Evolutionary conservation across 208 protist genomes (phyloP).

Genomic region (Acanthamoeba triangularis): DNA sequence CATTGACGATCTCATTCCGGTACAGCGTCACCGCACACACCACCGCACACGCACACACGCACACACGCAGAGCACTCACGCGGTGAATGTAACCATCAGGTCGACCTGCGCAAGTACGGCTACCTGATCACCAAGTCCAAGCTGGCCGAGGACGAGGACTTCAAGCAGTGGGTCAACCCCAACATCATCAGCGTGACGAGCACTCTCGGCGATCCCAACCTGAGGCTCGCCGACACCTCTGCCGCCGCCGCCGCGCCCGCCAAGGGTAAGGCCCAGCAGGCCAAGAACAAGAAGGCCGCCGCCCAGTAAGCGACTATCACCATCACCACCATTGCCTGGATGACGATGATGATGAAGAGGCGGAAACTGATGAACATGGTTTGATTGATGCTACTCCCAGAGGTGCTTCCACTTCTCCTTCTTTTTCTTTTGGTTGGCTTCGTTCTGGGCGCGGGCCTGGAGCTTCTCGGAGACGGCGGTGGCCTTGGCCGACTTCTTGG

Average conservation of each 20-base stretch:
- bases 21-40: too few relatives aligned
- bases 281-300: not conserved
- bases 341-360: too few relatives aligned
- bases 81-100: constrained; percentile 75
- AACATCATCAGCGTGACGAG: constrained; percentile 85
- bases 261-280: constrained; percentile 51
- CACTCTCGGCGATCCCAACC: constrained; percentile 94
- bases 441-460: not conserved
- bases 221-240: constrained; percentile 79
- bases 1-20: not conserved
- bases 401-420: constrained; percentile 69
- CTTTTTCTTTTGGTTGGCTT: constrained; percentile 45
- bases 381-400: constrained; percentile 8
- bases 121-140: constrained; percentile 98
- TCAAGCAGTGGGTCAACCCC: constrained; percentile 96
- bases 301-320: not conserved
- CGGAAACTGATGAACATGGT: not conserved
- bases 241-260: not conserved
- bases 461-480: not conserved
- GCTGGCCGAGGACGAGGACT: constrained; percentile 96
- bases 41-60: too few relatives aligned
- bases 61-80: too few relatives aligned
- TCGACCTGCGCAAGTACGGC: constrained; percentile 96
- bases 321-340: not conserved
- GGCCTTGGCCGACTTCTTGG: constrained; percentile 38